Conservation (phyloP, 495 filamentous ascomycete species). For the Talaromyces adpressus region DNA sequence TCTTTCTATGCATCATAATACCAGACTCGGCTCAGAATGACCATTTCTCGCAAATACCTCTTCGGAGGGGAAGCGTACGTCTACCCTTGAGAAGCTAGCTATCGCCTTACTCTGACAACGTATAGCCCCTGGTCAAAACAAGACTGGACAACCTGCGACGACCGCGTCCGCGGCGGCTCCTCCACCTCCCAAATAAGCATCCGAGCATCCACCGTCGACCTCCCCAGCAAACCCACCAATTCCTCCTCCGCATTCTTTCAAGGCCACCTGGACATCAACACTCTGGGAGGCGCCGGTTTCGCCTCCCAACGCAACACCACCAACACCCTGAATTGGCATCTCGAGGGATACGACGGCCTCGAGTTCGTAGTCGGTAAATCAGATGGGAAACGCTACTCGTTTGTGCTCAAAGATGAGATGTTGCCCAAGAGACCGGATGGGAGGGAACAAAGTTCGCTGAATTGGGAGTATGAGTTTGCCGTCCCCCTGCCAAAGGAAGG, state of each 20-base stretch:
- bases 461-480: constrained; percentile 38
- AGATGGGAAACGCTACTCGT: constrained; percentile 57
- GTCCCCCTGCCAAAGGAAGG: background rate
- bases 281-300: constrained; percentile 76
- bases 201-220: background rate
- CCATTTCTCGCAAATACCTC: background rate
- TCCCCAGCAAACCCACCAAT: constrained; percentile 13
- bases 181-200: constrained; percentile 46
- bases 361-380: constrained; percentile 28
- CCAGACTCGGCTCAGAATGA: background rate
- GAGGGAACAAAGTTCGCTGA: constrained; percentile 52
- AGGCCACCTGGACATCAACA: constrained; percentile 64
- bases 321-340: constrained; percentile 31
- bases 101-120: too few relatives aligned
- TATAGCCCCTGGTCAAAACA: constrained; percentile 50
- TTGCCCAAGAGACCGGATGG: constrained; percentile 49
- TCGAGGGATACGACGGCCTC: constrained; percentile 49
- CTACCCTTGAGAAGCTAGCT: background rate
- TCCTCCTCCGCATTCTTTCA: constrained; percentile 40
- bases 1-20: background rate
- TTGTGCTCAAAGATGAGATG: constrained; percentile 65
- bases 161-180: constrained; percentile 65
- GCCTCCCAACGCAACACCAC: constrained; percentile 63
- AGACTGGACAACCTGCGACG: constrained; percentile 64
- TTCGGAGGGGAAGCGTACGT: constrained; percentile 4